phyloP scores from a whole-genome alignment of 495 filamentous ascomycete species.

The Talaromyces trachyspermus region DNA sequence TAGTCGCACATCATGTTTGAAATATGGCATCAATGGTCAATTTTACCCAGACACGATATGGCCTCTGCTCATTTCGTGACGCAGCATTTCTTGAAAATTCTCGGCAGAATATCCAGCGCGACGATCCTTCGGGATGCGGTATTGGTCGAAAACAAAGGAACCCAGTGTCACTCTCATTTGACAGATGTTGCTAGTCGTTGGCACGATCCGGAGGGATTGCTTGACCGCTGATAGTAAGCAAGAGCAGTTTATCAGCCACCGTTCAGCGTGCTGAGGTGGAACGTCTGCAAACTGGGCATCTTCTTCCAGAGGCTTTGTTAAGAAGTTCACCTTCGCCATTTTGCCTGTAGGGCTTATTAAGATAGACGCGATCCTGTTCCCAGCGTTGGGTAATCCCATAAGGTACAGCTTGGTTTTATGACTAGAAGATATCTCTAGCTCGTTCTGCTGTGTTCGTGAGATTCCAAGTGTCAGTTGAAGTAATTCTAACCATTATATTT shows the following conservation, averaged over 20 bases:
- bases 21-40: background rate
- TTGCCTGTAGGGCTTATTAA: background rate
- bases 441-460: too few relatives aligned
- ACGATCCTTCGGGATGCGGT: slow-evolving; percentile 26
- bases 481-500: background rate
- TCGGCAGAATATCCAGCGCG: slow-evolving; percentile 31
- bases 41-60: slow-evolving; percentile 33
- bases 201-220: slow-evolving; percentile 23
- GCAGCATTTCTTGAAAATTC: slow-evolving; percentile 44
- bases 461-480: background rate
- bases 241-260: slow-evolving; percentile 17
- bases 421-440: background rate
- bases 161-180: slow-evolving; percentile 54
- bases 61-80: slow-evolving; percentile 28
- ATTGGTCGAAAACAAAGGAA: slow-evolving; percentile 39
- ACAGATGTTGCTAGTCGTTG: slow-evolving; percentile 30
- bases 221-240: slow-evolving; percentile 21
- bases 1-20: background rate
- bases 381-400: background rate
- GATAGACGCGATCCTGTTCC: background rate
- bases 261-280: slow-evolving; percentile 9
- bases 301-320: background rate
- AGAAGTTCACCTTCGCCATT: background rate
- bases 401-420: background rate
- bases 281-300: slow-evolving; percentile 4